phyloP scores from a whole-genome alignment of 1,284 basidiomycete species.

The Ustilago curta region DNA sequence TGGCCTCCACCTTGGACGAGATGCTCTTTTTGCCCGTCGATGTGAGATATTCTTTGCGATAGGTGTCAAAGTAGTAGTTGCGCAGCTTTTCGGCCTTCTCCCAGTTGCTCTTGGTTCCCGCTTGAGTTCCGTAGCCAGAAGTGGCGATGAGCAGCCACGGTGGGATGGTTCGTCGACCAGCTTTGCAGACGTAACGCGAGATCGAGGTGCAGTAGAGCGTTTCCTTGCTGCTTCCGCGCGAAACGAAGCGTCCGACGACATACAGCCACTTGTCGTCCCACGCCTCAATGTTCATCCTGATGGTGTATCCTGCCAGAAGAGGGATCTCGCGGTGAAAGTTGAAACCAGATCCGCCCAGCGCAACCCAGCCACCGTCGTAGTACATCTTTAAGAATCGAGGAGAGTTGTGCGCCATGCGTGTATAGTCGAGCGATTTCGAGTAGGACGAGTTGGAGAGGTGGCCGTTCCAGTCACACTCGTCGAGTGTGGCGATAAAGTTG shows the following conservation, averaged over 20 bases:
- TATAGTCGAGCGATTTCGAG: constrained; percentile 46
- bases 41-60: constrained; percentile 21
- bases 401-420: constrained; percentile 44
- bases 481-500: constrained; percentile 37
- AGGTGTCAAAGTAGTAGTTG: constrained; percentile 25
- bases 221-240: constrained; percentile 18
- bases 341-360: constrained; percentile 49
- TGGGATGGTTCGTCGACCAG: constrained; percentile 56
- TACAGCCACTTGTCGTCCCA: constrained; percentile 66
- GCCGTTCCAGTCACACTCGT: constrained; percentile 58
- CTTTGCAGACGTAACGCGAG: constrained; percentile 58
- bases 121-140: constrained; percentile 51
- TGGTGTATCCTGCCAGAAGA: constrained; percentile 44
- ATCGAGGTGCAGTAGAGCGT: constrained; percentile 57
- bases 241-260: constrained; percentile 44
- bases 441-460: constrained; percentile 60
- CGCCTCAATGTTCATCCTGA: constrained; percentile 41
- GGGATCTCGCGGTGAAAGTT: constrained; percentile 59
- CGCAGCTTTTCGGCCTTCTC: constrained; percentile 54
- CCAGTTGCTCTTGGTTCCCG: constrained; percentile 52
- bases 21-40: constrained; percentile 24
- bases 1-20: constrained; percentile 23
- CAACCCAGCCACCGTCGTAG: constrained; percentile 52
- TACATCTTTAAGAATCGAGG: constrained; percentile 42
- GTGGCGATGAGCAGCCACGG: constrained; percentile 61